Evolutionary conservation across 2,329 filamentous ascomycete species (phyloP).

Genomic region (Coleophoma eucalyptorum): DNA sequence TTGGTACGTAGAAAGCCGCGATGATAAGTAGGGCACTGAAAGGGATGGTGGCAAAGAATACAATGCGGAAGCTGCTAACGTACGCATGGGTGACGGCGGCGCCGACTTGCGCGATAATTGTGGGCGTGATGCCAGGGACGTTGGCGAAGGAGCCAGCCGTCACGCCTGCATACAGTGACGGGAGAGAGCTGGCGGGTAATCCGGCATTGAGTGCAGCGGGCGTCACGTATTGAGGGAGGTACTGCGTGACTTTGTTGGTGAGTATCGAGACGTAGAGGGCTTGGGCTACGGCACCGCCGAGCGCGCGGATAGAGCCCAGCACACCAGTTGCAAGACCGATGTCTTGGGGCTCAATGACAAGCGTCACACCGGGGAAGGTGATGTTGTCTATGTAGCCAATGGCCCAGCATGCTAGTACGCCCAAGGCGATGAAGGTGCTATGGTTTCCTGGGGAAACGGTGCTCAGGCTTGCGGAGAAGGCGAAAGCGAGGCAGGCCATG

Average conservation of each 20-base stretch:
- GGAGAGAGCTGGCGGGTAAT: slow-evolving; percentile 29
- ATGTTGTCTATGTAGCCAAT: slow-evolving; percentile 32
- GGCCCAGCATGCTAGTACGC: slow-evolving; percentile 23
- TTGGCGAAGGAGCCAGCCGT: slow-evolving; percentile 23
- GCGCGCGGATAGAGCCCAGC: slow-evolving; percentile 32
- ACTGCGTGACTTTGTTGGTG: slow-evolving; percentile 27
- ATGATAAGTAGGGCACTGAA: slow-evolving; percentile 30
- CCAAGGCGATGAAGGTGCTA: slow-evolving; percentile 26
- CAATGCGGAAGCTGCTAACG: slow-evolving; percentile 28
- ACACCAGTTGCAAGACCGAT: slow-evolving; percentile 31
- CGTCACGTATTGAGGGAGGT: slow-evolving; percentile 26
- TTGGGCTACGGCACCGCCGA: slow-evolving; percentile 28
- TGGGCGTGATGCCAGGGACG: slow-evolving; percentile 26
- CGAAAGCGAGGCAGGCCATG: slow-evolving; percentile 22
- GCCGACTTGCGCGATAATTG: slow-evolving; percentile 25
- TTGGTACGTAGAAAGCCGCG: slow-evolving; percentile 26
- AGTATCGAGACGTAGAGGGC: slow-evolving; percentile 32
- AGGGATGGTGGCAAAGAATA: slow-evolving; percentile 31
- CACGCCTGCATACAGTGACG: slow-evolving; percentile 30
- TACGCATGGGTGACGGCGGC: slow-evolving; percentile 30
- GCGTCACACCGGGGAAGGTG: slow-evolving; percentile 30
- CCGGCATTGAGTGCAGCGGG: slow-evolving; percentile 32
- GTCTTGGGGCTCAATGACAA: slow-evolving; percentile 31
- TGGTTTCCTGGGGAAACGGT: slow-evolving; percentile 21
- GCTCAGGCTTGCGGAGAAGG: slow-evolving; percentile 28